Percentiles rank a stretch among this genome's conserved stretches.
Conservation (phyloP, 257 asterid species). For the Misopates orontium region DNA sequence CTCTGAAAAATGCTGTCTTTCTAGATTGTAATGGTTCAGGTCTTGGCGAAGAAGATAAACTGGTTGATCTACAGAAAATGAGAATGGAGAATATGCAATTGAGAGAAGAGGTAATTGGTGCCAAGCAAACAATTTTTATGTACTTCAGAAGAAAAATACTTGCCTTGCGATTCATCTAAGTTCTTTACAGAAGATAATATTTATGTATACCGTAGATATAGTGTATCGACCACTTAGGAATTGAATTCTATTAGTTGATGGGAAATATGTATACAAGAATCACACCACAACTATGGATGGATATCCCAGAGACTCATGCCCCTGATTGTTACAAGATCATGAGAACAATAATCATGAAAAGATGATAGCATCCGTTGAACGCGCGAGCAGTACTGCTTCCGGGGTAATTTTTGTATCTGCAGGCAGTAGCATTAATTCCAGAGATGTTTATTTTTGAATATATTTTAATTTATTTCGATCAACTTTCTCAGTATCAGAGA, state of each 20-base stretch:
- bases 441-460: slow-evolving; percentile 13
- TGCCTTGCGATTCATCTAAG: not conserved
- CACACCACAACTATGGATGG: not conserved
- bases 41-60: slow-evolving; percentile 43
- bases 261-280: slow-evolving; percentile 16
- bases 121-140: not conserved
- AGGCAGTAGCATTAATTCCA: not conserved
- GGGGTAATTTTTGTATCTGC: not conserved
- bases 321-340: not conserved
- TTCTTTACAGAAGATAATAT: not conserved
- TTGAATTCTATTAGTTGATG: slow-evolving; percentile 4
- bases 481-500: slow-evolving; percentile 42
- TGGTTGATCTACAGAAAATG: slow-evolving; percentile 35
- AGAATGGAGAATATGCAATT: slow-evolving; percentile 50
- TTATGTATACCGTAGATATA: not conserved
- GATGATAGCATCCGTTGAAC: not conserved
- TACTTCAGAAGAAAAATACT: not conserved
- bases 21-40: slow-evolving; percentile 41
- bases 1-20: slow-evolving; percentile 43
- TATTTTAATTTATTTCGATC: not conserved
- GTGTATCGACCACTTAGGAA: not conserved
- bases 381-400: not conserved
- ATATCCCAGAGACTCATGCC: not conserved
- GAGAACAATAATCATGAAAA: slow-evolving; percentile 2
- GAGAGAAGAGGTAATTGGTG: slow-evolving; percentile 49